phyloP scores from a whole-genome alignment of 2,329 filamentous ascomycete genomes.

The Colletotrichum siamense region DNA sequence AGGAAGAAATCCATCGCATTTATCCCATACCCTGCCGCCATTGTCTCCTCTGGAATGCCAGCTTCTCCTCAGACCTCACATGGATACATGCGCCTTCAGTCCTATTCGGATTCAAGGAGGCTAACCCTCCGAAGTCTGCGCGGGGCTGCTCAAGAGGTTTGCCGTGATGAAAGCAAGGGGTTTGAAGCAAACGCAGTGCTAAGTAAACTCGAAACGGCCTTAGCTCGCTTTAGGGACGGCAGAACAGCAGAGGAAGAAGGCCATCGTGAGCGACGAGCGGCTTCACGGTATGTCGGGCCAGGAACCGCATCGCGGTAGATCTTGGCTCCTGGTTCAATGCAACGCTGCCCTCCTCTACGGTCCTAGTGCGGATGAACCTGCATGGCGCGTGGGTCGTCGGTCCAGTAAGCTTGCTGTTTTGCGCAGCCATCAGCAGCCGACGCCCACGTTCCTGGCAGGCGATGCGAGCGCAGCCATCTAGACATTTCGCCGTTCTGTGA shows the following conservation, averaged over 20 bases:
- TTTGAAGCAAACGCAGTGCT: background rate
- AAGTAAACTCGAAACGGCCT: background rate
- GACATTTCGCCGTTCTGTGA: background rate
- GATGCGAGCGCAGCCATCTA: background rate
- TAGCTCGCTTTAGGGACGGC: background rate
- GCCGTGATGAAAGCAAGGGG: background rate
- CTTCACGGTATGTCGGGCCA: constrained; percentile 17
- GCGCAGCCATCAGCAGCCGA: background rate
- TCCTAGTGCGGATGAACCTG: background rate
- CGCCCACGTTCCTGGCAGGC: background rate
- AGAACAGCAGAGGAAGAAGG: background rate
- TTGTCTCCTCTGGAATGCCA: rapidly evolving
- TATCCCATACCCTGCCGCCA: rapidly evolving
- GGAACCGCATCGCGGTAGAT: constrained; percentile 5
- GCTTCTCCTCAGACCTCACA: background rate
- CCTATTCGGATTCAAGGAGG: constrained; percentile 8
- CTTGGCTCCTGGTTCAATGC: constrained; percentile 4
- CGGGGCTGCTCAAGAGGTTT: background rate
- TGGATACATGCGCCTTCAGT: background rate
- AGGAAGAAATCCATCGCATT: no score
- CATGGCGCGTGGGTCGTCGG: background rate
- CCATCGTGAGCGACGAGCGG: background rate
- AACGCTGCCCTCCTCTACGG: background rate
- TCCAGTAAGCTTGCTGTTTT: background rate
- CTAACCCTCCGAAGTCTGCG: background rate